Evolutionary conservation across 2,329 filamentous ascomycete genomes (phyloP), one percentile per base, ranked within the genome.

Genomic region (Polychaeton citri): DNA sequence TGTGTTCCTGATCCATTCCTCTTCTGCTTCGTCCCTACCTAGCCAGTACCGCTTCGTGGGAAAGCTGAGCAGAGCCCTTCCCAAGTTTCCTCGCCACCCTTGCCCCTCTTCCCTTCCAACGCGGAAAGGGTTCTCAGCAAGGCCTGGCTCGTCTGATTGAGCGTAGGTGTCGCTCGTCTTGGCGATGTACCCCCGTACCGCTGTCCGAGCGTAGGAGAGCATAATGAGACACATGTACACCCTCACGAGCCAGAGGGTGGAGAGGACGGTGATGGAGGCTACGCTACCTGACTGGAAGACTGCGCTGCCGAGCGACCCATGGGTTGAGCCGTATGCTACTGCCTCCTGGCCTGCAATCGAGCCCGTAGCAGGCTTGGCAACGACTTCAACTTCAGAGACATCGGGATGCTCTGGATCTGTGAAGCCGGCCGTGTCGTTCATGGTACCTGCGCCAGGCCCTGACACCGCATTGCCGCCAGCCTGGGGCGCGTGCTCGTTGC

Each of bases 161-260:
- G 35, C 61, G 59, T 63, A 65, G 13, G 38, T 38, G 37, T 39
- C 45, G 7, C 50, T 50, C 44, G 54, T 60, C 20, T 52, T 51
- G 21, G 69, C 62, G 34, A 80, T 68, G 54, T 83, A 75, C 46
- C 78, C 76, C 40, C 81, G 72, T 34, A 95, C 62, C 10, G 83
- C 79, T 53, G 79, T 74, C 43, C 84, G 74, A 3, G 87, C 84
- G 57, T 82, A 90, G 5, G 83, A 76, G 61, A 93, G 76, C 56
- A 93, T 76, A 36, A 95, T 71, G 24, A 94, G 65, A 46, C 81
- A 75, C 49, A 93, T 87, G 63, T 95, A 95, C 19, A 86, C 58
- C 19, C 87, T 72, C 28, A 93, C 66, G 9, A 79, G 65, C 61
- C 81, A 92, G 43, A 94, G 71, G 2, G 71, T 60, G 20, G 72